phyloP scores from a whole-genome alignment of 2,329 filamentous ascomycete species.

The Ascosphaera apis region DNA sequence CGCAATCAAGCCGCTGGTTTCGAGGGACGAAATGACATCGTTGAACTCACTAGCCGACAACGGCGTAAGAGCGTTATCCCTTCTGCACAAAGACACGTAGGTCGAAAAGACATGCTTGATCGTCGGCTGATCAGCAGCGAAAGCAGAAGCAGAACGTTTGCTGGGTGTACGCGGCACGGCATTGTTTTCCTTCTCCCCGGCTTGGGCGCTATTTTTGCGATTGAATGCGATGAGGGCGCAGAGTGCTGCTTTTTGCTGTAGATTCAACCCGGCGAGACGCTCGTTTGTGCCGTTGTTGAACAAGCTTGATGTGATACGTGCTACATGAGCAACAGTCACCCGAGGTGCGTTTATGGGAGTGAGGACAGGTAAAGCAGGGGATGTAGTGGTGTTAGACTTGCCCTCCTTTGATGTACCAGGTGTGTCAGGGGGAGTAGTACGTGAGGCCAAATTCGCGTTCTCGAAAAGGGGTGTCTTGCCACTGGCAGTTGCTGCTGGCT shows the following conservation, averaged over 20 bases:
- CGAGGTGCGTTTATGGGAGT: constrained; percentile 64
- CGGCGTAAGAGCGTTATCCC: constrained; percentile 72
- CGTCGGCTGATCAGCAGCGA: constrained; percentile 40
- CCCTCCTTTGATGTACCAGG: constrained; percentile 10
- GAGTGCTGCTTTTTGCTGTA: constrained; percentile 88
- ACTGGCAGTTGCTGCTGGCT: constrained; percentile 30
- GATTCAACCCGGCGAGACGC: constrained; percentile 64
- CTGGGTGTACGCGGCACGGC: constrained; percentile 28
- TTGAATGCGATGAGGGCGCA: constrained; percentile 79
- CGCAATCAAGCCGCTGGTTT: constrained; percentile 52
- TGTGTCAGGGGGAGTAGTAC: constrained; percentile 21
- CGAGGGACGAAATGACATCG: constrained; percentile 72
- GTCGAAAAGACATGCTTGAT: constrained; percentile 66
- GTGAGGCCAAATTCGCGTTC: constrained; percentile 51
- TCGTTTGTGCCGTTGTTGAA: constrained; percentile 79
- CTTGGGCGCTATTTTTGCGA: constrained; percentile 33
- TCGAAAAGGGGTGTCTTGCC: constrained; percentile 59
- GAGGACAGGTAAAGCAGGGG: constrained; percentile 28
- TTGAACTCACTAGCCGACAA: constrained; percentile 82
- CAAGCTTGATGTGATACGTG: constrained; percentile 67
- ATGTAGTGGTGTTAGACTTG: constrained; percentile 4
- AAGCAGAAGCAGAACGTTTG: constrained; percentile 29
- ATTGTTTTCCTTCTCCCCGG: neutral
- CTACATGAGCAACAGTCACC: constrained; percentile 74
- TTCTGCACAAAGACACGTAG: constrained; percentile 62